Conservation (phyloP, 495 filamentous ascomycete genomes). For the Lasiosphaeria miniovina region DNA sequence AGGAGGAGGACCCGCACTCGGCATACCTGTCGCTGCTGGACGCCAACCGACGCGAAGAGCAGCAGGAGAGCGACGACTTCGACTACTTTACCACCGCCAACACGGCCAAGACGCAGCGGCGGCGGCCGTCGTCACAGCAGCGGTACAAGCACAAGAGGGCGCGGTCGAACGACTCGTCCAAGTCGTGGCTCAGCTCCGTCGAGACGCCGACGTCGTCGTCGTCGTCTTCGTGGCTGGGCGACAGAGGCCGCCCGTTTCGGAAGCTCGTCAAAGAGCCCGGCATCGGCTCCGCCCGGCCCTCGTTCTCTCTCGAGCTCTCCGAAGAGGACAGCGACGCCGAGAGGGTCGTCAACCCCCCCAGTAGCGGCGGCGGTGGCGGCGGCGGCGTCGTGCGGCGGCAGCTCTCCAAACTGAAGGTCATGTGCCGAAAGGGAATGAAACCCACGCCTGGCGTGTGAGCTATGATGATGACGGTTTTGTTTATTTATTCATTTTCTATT, state of each 20-base stretch:
- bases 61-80: slow-evolving; percentile 5
- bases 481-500: no score
- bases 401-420: slow-evolving; percentile 23
- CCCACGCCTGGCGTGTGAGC: background rate
- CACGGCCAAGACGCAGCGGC: background rate
- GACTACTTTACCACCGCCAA: background rate
- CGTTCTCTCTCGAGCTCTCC: slow-evolving; percentile 26
- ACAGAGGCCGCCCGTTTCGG: slow-evolving; percentile 26
- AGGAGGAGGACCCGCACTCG: slow-evolving; percentile 16
- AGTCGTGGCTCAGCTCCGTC: background rate
- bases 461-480: no score
- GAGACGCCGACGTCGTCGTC: background rate
- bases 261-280: slow-evolving; percentile 30
- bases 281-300: slow-evolving; percentile 26
- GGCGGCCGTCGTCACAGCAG: background rate
- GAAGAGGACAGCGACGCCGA: slow-evolving; percentile 20
- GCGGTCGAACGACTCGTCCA: slow-evolving; percentile 7
- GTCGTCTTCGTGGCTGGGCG: slow-evolving; percentile 22
- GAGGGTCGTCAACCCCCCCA: slow-evolving; percentile 8
- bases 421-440: slow-evolving; percentile 26
- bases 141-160: slow-evolving; percentile 4
- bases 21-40: slow-evolving; percentile 31
- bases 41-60: slow-evolving; percentile 5
- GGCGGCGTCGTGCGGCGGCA: slow-evolving; percentile 22
- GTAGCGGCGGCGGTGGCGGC: slow-evolving; percentile 11